Evolutionary conservation across 1,284 basidiomycete species (phyloP).

Genomic region (Puccinia triticina): DNA sequence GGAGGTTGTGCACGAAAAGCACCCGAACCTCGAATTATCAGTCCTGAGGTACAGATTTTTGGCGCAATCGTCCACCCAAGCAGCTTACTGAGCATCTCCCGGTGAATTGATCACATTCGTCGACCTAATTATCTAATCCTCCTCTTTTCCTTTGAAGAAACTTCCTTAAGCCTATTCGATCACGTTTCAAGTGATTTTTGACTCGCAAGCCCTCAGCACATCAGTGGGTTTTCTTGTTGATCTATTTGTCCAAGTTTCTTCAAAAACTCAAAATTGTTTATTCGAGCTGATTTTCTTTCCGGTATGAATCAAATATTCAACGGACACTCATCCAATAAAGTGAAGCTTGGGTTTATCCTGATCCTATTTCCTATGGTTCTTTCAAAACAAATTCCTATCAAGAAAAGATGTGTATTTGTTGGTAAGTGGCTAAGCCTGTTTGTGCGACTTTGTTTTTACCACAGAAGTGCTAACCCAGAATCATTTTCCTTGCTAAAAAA

Average conservation of each 20-base stretch:
- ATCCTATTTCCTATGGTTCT: constrained; percentile 7
- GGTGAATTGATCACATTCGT: neutral
- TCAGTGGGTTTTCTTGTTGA: neutral
- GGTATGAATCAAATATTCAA: neutral
- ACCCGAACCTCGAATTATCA: neutral
- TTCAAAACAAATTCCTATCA: neutral
- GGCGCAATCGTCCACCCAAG: neutral
- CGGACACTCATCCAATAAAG: neutral
- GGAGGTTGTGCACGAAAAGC: neutral
- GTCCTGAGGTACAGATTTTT: neutral
- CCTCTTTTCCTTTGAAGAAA: neutral
- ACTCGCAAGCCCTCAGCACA: neutral
- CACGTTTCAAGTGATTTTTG: neutral
- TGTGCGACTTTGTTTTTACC: neutral
- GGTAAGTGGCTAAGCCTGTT: constrained; percentile 14
- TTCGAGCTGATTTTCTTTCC: neutral
- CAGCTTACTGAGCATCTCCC: neutral
- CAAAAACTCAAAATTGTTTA: neutral
- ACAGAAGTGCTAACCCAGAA: neutral
- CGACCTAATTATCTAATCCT: neutral
- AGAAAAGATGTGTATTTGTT: constrained; percentile 28
- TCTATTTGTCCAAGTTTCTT: neutral
- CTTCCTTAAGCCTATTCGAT: neutral
- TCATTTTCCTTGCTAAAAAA: neutral
- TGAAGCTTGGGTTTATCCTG: constrained; percentile 5